phyloP scores from a whole-genome alignment of 2,329 filamentous ascomycete species.

The Aaosphaeria arxii region DNA sequence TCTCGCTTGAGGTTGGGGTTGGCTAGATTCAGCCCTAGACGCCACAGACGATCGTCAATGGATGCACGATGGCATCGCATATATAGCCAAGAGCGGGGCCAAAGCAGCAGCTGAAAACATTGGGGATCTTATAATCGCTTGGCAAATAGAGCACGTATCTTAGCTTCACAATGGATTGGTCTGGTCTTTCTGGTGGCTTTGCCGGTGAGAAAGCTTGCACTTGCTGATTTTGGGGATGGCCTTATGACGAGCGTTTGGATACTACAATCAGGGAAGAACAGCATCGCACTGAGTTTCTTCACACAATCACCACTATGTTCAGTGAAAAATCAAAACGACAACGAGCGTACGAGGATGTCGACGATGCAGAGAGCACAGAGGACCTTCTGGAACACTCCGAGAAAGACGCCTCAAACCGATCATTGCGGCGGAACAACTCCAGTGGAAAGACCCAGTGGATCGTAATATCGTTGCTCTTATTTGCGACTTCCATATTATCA shows the following conservation, averaged over 20 bases:
- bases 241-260: not conserved
- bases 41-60: slow-evolving; percentile 4
- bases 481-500: slow-evolving; percentile 17
- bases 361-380: too few relatives aligned
- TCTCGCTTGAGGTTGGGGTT: not conserved
- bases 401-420: too few relatives aligned
- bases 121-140: not conserved
- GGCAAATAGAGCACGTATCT: too few relatives aligned
- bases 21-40: slow-evolving; percentile 3
- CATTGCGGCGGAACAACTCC: too few relatives aligned
- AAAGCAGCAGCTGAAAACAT: slow-evolving; percentile 2
- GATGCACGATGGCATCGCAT: not conserved
- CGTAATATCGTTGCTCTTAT: not conserved
- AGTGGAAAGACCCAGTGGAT: too few relatives aligned
- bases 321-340: slow-evolving; percentile 8
- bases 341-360: too few relatives aligned
- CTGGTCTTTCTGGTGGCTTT: not conserved
- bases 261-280: not conserved
- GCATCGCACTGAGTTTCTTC: not conserved
- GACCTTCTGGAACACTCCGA: too few relatives aligned
- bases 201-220: not conserved
- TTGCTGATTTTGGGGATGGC: not conserved
- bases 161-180: too few relatives aligned
- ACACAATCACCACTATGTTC: slow-evolving; percentile 10
- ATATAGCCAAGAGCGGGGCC: not conserved